These are phyloP conservation scores for Raddia guianensis DNA, from an alignment of 176 grass and related monocot genomes.

Conservation along the genomic window DNA sequence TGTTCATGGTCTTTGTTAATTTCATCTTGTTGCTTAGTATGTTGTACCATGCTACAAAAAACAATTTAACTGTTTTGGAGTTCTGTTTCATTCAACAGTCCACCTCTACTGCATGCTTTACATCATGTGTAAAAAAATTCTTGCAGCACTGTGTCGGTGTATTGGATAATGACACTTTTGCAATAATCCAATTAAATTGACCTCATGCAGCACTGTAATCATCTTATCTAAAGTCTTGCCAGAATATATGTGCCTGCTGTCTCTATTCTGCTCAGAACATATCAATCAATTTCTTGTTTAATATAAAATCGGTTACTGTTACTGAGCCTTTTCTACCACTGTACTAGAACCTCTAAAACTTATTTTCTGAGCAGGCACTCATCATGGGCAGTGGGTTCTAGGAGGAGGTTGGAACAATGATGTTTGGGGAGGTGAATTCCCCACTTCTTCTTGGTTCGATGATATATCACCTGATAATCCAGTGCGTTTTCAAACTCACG, in stretches of 20 bases:
- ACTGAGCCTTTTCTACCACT: neutral
- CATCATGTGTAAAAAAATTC: neutral
- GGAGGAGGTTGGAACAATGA: constrained; percentile 95
- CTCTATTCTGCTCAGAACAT: neutral
- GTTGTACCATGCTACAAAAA: neutral
- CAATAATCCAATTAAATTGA: neutral
- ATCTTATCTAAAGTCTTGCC: neutral
- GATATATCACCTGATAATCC: constrained; percentile 80
- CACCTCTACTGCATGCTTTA: neutral
- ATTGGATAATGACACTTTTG: neutral
- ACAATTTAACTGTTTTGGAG: neutral
- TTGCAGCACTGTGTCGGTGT: neutral
- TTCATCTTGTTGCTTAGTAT: neutral
- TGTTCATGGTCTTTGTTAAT: neutral
- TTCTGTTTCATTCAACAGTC: too few relatives aligned
- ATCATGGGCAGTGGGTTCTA: constrained; percentile 66
- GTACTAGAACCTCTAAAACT: neutral
- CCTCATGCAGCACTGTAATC: neutral
- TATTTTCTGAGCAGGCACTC: constrained; percentile 54
- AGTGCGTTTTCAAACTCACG: constrained; percentile 46
- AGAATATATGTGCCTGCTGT: neutral
- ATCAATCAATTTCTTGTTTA: neutral
- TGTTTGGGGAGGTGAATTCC: constrained; percentile 64
- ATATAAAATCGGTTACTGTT: neutral
- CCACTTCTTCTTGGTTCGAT: constrained; percentile 82